Evolutionary conservation across 2,329 filamentous ascomycete genomes (phyloP), one percentile per base, ranked within the genome.

Genomic region (Phyllosticta citribraziliensis): DNA sequence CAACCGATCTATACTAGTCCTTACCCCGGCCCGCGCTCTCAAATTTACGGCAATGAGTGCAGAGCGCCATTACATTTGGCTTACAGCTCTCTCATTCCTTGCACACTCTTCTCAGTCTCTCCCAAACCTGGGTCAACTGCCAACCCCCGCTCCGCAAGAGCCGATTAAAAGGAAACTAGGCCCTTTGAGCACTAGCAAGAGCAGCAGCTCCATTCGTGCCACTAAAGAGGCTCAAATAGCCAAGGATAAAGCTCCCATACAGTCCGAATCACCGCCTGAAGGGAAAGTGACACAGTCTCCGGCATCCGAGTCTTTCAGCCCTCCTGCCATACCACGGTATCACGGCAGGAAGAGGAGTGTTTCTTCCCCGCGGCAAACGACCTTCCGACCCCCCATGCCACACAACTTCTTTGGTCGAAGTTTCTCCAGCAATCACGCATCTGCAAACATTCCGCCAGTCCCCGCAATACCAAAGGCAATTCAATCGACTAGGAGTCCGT

Each of bases 51-150:
- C 94, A 0, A 79, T 82, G 17, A 88, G 85, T 22, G 79, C 87
- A 35, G 94, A 97, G 66, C 86, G 94, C 17, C 94, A 99, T 73
- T 96, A 95, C 69, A 78, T 97, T 56, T 99, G 94, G 94, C 79
- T 99, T 62, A 97, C 91, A 20, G 91, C 94, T 0, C 79, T 99
- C 20, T 96, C 92, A 0, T 99, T 97, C 82, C 80, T 99, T 33
- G 92, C 93, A 12, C 91, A 97, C 71, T 96, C 92, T 0, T 85
- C 88, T 17, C 88, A 93, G 68, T 86, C 88, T 0, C 82, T 93
- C 5, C 89, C 90, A 1, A 89, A 94, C 58, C 84, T 91, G 17
- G 78, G 87, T 3, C 72, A 82, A 14, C 73, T 82, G 20, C 82
- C 81, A 33, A n/a, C 40, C 69, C 70, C 24, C 64, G 63, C 3